phyloP scores from a whole-genome alignment of 2,329 filamentous ascomycete genomes.

The Helotiales sp. region DNA sequence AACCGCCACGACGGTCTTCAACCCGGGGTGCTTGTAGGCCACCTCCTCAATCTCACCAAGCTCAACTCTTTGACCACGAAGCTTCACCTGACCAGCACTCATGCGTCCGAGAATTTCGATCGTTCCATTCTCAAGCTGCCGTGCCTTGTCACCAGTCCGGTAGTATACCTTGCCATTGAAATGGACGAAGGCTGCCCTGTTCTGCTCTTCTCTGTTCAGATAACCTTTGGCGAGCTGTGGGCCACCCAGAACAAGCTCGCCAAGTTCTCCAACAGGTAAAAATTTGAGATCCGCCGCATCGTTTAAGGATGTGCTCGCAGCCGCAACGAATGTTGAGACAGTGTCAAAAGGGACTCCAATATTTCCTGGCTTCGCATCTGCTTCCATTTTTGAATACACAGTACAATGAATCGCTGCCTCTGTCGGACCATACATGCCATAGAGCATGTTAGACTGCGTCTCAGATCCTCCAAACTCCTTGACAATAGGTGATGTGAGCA shows the following conservation, averaged over 20 bases:
- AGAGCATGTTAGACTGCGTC: constrained; percentile 65
- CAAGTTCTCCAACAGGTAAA: constrained; percentile 41
- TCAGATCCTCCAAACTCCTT: constrained; percentile 71
- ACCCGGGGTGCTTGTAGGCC: constrained; percentile 62
- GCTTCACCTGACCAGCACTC: constrained; percentile 80
- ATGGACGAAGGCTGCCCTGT: constrained; percentile 70
- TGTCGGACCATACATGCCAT: constrained; percentile 94
- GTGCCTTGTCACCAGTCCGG: constrained; percentile 83
- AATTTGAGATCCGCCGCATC: constrained; percentile 34
- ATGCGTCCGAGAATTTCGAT: constrained; percentile 87
- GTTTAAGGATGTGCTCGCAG: constrained; percentile 26
- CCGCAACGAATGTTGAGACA: constrained; percentile 53
- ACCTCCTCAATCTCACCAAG: constrained; percentile 79
- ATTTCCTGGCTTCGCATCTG: constrained; percentile 62
- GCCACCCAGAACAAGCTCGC: constrained; percentile 81
- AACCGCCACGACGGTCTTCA: constrained; percentile 69
- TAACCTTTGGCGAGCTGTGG: constrained; percentile 81
- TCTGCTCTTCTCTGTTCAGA: constrained; percentile 80
- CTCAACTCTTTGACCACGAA: constrained; percentile 82
- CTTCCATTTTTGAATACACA: constrained; percentile 66
- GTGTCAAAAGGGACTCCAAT: constrained; percentile 83
- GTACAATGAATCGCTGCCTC: constrained; percentile 93
- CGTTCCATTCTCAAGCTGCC: constrained; percentile 67
- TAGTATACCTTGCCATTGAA: constrained; percentile 72
- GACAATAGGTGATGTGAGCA: constrained; percentile 80